Conservation (phyloP, 1,139 yeast species). For the Blastobotrys malaysiensis region DNA sequence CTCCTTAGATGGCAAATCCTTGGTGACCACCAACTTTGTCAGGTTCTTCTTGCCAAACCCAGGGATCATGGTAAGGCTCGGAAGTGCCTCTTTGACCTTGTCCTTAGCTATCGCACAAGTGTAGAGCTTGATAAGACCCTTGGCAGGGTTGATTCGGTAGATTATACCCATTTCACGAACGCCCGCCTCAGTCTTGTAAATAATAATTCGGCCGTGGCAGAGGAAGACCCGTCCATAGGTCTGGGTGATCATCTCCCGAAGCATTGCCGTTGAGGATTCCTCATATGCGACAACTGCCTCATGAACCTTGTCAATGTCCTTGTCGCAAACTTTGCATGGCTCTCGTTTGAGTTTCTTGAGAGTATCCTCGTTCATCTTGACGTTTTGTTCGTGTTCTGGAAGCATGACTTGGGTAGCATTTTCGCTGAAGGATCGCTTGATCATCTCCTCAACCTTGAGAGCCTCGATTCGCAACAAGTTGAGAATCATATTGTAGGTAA, state of each 20-base stretch:
- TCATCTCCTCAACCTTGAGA: conserved; percentile 92
- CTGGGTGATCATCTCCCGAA: conserved; percentile 44
- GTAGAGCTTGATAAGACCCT: conserved; percentile 12
- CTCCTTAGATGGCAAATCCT: conserved; percentile 35
- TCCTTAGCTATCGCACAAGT: conserved; percentile 9
- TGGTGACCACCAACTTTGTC: conserved; percentile 25
- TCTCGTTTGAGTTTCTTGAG: conserved; percentile 41
- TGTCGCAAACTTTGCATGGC: conserved; percentile 36
- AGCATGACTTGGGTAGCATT: conserved; percentile 77
- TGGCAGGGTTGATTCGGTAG: conserved; percentile 19
- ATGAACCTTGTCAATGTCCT: conserved; percentile 43
- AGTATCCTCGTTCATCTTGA: conserved; percentile 48
- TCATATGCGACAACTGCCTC: conserved; percentile 44
- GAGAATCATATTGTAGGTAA: conserved; percentile 93
- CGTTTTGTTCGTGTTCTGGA: conserved; percentile 77
- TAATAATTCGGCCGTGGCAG: conserved; percentile 54
- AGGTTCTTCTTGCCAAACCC: conserved; percentile 32
- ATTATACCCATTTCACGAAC: conserved; percentile 42
- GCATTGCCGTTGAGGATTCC: conserved; percentile 25
- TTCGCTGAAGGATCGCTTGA: conserved; percentile 90
- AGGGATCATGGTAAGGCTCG: conserved; percentile 45
- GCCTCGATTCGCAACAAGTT: conserved; percentile 91
- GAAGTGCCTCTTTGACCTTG: conserved; percentile 27
- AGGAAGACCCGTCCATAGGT: conserved; percentile 45
- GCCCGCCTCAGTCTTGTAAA: conserved; percentile 47